phyloP scores from a whole-genome alignment of 176 grass and related monocot genomes.

The Panicum miliaceum region DNA sequence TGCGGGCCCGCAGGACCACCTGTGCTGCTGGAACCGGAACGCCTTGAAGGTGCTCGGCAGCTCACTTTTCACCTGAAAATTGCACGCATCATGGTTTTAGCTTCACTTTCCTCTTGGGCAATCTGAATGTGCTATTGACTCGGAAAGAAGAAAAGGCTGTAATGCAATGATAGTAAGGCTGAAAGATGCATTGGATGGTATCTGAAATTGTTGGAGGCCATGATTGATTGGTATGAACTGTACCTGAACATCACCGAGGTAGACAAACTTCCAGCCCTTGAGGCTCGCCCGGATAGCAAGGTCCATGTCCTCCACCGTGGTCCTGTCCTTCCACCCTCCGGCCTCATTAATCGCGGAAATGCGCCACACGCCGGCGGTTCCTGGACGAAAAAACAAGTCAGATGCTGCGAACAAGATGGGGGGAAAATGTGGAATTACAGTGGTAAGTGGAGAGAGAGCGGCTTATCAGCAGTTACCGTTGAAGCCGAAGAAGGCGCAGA shows the following conservation, averaged over 20 bases:
- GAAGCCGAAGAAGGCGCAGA: conserved; percentile 83
- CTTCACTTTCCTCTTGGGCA: conserved; percentile 19
- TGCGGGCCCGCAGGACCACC: conserved; percentile 81
- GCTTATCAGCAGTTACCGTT: conserved; percentile 50
- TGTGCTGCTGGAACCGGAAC: conserved; percentile 84
- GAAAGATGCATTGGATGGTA: conserved; percentile 33
- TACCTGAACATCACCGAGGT: conserved; percentile 72
- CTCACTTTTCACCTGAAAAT: conserved; percentile 80
- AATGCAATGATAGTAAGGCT: conserved; percentile 14
- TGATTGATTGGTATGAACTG: conserved; percentile 45
- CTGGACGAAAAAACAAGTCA: conserved; percentile 30
- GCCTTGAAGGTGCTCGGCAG: conserved; percentile 90
- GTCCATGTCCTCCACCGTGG: conserved; percentile 90
- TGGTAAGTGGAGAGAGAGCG: too few species aligned
- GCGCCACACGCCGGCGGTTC: conserved; percentile 76
- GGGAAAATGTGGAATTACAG: not conserved
- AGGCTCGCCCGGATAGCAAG: conserved; percentile 74
- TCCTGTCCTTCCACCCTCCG: conserved; percentile 84
- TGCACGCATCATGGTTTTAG: not conserved
- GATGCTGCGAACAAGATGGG: not conserved
- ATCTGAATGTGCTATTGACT: conserved; percentile 10
- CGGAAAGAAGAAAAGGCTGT: not conserved
- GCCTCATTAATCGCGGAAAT: conserved; percentile 70
- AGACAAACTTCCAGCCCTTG: conserved; percentile 82
- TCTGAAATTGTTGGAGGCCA: conserved; percentile 3